A percentile compares a stretch with the other conserved stretches of the same genome.
phyloP scores from a whole-genome alignment of 495 filamentous ascomycete genomes.

The Talaromyces ruber region DNA sequence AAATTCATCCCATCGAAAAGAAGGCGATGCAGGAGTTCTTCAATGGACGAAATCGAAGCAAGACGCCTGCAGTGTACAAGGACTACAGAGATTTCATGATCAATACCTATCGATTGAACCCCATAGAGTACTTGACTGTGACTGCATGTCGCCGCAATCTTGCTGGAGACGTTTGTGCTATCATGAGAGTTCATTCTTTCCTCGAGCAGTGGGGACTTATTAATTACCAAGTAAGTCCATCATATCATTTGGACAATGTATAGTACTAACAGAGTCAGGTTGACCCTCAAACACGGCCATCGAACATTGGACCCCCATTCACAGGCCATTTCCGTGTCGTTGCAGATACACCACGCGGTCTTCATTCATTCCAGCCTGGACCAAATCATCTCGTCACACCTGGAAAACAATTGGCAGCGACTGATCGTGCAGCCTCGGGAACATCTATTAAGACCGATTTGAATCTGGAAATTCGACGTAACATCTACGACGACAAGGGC shows the following conservation, averaged over 20 bases:
- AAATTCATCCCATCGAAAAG: slow-evolving; percentile 76
- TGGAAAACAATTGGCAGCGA: slow-evolving; percentile 61
- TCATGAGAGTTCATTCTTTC: slow-evolving; percentile 97
- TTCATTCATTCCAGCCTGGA: slow-evolving; percentile 89
- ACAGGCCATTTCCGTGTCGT: slow-evolving; percentile 95
- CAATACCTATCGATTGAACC: slow-evolving; percentile 94
- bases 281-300: slow-evolving; percentile 88
- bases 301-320: slow-evolving; percentile 91
- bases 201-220: slow-evolving; percentile 99
- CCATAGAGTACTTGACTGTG: slow-evolving; percentile 91
- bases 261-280: slow-evolving; percentile 50
- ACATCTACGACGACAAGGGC: slow-evolving; percentile 88
- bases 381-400: slow-evolving; percentile 63
- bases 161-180: slow-evolving; percentile 95
- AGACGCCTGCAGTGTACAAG: slow-evolving; percentile 95
- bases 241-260: background rate
- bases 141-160: slow-evolving; percentile 95
- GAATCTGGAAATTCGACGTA: slow-evolving; percentile 85
- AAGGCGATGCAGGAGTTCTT: slow-evolving; percentile 96
- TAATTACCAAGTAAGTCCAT: slow-evolving; percentile 76
- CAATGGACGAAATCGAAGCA: slow-evolving; percentile 95
- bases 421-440: slow-evolving; percentile 67
- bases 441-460: slow-evolving; percentile 67
- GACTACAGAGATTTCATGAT: slow-evolving; percentile 99
- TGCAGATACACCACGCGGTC: slow-evolving; percentile 87